phyloP scores from a whole-genome alignment of 2,329 filamentous ascomycete genomes.

The Emergomyces orientalis region DNA sequence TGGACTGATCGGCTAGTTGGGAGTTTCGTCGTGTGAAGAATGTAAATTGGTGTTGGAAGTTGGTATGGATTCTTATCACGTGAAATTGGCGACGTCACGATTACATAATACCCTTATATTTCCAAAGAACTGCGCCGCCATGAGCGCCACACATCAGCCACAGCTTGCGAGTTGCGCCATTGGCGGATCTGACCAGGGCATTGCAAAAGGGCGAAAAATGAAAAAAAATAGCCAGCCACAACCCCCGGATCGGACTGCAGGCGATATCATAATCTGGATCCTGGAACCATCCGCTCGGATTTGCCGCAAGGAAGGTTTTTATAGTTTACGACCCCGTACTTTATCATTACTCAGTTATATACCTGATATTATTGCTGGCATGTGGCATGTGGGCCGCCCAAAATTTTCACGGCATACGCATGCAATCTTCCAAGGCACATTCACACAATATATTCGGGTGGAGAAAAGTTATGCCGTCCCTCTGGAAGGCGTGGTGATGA shows the following conservation, averaged over 20 bases:
- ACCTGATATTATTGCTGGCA: no score
- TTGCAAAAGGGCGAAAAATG: no score
- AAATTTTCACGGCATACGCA: neutral
- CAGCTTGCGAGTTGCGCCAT: neutral
- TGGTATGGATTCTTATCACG: no score
- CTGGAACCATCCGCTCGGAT: neutral
- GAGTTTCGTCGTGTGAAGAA: no score
- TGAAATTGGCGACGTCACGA: neutral
- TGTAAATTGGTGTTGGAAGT: no score
- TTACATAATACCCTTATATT: neutral
- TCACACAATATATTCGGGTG: neutral
- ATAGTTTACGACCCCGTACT: neutral
- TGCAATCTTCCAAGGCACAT: neutral
- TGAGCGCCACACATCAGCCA: constrained; percentile 6
- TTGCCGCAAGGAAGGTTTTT: neutral
- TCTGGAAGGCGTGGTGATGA: neutral
- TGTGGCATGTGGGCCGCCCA: neutral
- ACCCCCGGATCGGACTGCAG: no score
- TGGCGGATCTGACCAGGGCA: no score
- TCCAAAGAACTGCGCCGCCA: neutral
- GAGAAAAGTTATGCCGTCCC: neutral
- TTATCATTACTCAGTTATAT: no score
- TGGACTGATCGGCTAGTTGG: no score
- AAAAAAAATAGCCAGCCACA: neutral
- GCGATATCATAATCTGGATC: no score